Evolutionary conservation across 2,329 filamentous ascomycete species (phyloP).

Genomic region (Akanthomyces lecanii): DNA sequence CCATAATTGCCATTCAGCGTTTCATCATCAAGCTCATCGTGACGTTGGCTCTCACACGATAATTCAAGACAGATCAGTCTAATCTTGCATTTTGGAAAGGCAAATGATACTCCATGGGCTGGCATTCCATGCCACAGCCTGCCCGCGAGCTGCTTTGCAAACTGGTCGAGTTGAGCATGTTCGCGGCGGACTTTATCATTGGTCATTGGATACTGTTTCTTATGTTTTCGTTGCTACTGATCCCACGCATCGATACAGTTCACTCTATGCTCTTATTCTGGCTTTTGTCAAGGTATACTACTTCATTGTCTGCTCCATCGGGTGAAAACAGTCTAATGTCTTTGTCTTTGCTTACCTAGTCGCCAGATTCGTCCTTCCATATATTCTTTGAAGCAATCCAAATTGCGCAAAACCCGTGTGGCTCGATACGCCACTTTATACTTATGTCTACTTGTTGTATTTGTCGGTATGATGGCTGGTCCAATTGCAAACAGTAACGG

Average conservation of each 20-base stretch:
- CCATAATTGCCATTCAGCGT: conserved; percentile 82
- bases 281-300: conserved; percentile 89
- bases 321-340: conserved; percentile 18
- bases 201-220: conserved; percentile 88
- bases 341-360: conserved; percentile 49
- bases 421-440: conserved; percentile 92
- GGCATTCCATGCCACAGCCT: conserved; percentile 93
- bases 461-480: conserved; percentile 74
- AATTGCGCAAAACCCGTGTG: conserved; percentile 86
- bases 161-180: conserved; percentile 95
- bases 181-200: conserved; percentile 88
- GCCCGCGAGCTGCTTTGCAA: conserved; percentile 97
- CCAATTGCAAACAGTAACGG: conserved; percentile 49
- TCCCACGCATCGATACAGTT: conserved; percentile 89
- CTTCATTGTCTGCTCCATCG: background rate
- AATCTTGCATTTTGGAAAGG: conserved; percentile 99
- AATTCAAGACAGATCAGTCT: conserved; percentile 91
- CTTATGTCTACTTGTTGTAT: conserved; percentile 79
- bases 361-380: conserved; percentile 98
- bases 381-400: conserved; percentile 98
- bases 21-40: conserved; percentile 96
- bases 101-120: conserved; percentile 99
- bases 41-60: conserved; percentile 76
- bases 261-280: conserved; percentile 99
- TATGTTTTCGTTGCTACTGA: conserved; percentile 78